Conservation (phyloP, 73 alveolate genomes). For the Paramecium pentaurelia region DNA sequence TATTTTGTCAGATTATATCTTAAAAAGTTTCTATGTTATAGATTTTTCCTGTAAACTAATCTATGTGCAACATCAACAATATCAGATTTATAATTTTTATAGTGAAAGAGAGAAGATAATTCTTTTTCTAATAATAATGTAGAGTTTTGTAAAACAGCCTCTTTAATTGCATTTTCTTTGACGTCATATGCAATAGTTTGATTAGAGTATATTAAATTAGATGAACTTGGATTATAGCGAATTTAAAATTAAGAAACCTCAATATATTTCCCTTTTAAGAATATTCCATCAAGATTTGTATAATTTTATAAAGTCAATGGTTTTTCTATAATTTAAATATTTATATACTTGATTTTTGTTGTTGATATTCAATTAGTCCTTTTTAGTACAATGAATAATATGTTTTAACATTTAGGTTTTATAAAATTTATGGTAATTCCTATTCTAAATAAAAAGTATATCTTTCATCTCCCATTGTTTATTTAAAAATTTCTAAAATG, state of each 20-base stretch:
- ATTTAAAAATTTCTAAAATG: background rate
- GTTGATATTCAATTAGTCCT: background rate
- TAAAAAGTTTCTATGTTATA: background rate
- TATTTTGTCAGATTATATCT: background rate
- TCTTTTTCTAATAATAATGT: background rate
- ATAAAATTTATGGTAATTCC: slow-evolving; percentile 1
- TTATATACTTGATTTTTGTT: background rate
- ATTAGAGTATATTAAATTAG: background rate
- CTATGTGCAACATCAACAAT: background rate
- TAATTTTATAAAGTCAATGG: background rate
- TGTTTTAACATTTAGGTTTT: background rate
- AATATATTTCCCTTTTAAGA: background rate
- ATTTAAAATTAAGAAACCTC: background rate
- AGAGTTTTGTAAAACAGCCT: background rate
- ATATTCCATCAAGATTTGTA: background rate
- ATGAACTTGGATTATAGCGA: background rate
- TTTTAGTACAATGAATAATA: background rate
- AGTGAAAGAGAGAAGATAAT: background rate
- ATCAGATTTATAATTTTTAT: background rate
- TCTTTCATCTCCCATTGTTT: background rate
- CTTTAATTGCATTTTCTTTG: background rate
- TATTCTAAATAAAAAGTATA: background rate
- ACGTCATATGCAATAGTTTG: background rate
- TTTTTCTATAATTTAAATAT: background rate
- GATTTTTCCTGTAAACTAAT: background rate